Evolutionary conservation across 441 rosid species (phyloP).

Genomic region (Erodium texanum): DNA sequence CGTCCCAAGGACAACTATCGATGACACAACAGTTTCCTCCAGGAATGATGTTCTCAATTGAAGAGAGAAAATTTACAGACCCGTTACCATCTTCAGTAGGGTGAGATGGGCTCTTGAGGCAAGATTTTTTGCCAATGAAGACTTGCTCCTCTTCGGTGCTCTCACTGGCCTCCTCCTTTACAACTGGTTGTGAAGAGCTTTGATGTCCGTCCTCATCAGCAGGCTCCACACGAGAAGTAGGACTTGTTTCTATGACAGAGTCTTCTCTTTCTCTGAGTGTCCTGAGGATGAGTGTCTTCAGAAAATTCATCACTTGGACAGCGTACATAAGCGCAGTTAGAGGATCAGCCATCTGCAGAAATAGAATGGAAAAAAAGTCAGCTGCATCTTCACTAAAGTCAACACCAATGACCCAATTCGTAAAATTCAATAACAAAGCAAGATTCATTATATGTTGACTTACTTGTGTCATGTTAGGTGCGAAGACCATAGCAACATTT

Average conservation of each 20-base stretch:
- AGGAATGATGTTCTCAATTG: constrained; percentile 4
- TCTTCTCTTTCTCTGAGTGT: constrained; percentile 52
- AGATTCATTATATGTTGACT: constrained; percentile 3
- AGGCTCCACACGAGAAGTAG: constrained; percentile 31
- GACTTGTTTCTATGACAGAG: constrained; percentile 29
- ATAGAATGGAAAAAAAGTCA: constrained; percentile 22
- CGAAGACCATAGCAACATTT: constrained; percentile 67
- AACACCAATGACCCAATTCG: background rate
- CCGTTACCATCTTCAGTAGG: background rate
- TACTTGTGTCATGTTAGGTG: constrained; percentile 77
- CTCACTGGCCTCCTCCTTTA: constrained; percentile 11
- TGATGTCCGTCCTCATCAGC: constrained; percentile 49
- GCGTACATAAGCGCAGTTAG: constrained; percentile 75
- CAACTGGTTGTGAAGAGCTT: constrained; percentile 37
- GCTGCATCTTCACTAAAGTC: background rate
- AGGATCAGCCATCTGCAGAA: constrained; percentile 85
- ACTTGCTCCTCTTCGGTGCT: constrained; percentile 31
- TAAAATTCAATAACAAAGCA: background rate
- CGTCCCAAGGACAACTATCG: constrained; percentile 5
- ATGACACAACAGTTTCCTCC: background rate
- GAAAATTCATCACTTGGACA: constrained; percentile 44
- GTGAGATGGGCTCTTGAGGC: constrained; percentile 13
- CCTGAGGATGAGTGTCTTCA: constrained; percentile 68
- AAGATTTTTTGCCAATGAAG: constrained; percentile 34
- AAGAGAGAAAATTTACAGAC: background rate